These are phyloP conservation scores for Phylloporus rhodoxanthus DNA, from an alignment of 768 basidiomycete genomes.

Conservation along the genomic window DNA sequence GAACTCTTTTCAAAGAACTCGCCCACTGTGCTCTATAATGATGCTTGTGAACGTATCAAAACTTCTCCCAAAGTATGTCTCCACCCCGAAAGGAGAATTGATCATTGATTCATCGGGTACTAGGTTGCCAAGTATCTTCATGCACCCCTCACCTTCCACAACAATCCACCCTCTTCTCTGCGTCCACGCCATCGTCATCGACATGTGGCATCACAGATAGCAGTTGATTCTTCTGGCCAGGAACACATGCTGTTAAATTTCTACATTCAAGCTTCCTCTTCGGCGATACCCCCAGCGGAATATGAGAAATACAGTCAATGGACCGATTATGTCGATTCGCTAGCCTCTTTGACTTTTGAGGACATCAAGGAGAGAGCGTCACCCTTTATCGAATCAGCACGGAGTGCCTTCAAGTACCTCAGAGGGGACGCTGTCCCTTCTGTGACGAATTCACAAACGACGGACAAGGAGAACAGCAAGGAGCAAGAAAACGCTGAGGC, in stretches of 20 bases:
- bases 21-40: conserved; percentile 72
- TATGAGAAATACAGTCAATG: conserved; percentile 23
- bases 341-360: conserved; percentile 53
- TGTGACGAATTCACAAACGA: conserved; percentile 25
- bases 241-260: conserved; percentile 85
- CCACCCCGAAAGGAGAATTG: not conserved
- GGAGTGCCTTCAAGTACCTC: conserved; percentile 63
- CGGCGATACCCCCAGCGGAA: conserved; percentile 18
- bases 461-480: conserved; percentile 27
- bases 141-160: conserved; percentile 68
- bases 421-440: conserved; percentile 53
- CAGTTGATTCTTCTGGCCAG: conserved; percentile 63
- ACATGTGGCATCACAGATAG: conserved; percentile 74
- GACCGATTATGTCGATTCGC: conserved; percentile 37
- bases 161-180: conserved; percentile 67
- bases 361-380: conserved; percentile 43
- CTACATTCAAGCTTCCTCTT: conserved; percentile 59
- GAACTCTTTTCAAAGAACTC: conserved; percentile 88
- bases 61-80: conserved; percentile 39
- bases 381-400: conserved; percentile 43
- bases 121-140: conserved; percentile 69
- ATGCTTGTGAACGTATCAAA: conserved; percentile 48
- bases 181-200: conserved; percentile 80
- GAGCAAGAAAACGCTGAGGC: conserved; percentile 28
- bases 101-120: not conserved